Evolutionary conservation across 2,329 filamentous ascomycete genomes (phyloP).

Genomic region (Arthrocladium fulminans): DNA sequence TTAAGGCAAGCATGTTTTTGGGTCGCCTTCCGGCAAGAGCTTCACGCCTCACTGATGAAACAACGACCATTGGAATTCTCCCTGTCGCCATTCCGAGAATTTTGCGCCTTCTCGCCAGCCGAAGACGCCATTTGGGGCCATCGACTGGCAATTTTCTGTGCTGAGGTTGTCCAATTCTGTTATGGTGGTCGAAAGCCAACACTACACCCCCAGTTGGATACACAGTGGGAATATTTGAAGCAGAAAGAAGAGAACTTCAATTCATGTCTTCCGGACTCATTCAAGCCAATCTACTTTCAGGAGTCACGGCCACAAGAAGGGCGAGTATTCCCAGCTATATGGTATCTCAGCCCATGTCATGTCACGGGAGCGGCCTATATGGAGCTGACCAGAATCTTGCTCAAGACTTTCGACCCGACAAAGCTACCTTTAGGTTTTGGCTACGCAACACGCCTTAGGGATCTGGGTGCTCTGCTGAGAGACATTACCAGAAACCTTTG

Average conservation of each 20-base stretch:
- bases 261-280: slow-evolving; percentile 37
- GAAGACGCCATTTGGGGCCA: slow-evolving; percentile 39
- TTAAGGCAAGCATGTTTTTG: slow-evolving; percentile 39
- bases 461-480: slow-evolving; percentile 24
- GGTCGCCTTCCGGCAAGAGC: slow-evolving; percentile 42
- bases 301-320: slow-evolving; percentile 29
- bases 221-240: slow-evolving; percentile 30
- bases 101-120: slow-evolving; percentile 29
- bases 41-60: slow-evolving; percentile 38
- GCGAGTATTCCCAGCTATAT: slow-evolving; percentile 49
- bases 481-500: slow-evolving; percentile 44
- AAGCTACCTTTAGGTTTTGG: slow-evolving; percentile 41
- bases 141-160: slow-evolving; percentile 52
- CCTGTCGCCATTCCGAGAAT: slow-evolving; percentile 30
- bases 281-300: slow-evolving; percentile 45
- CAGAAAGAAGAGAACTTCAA: slow-evolving; percentile 16
- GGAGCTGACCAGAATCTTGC: slow-evolving; percentile 48
- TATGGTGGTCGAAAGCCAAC: slow-evolving; percentile 32
- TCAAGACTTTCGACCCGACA: slow-evolving; percentile 48
- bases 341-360: slow-evolving; percentile 49
- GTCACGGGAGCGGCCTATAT: slow-evolving; percentile 54
- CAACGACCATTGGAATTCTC: slow-evolving; percentile 32
- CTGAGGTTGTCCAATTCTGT: slow-evolving; percentile 56
- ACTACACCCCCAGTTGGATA: background rate
- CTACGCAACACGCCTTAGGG: slow-evolving; percentile 12